Evolutionary conservation across 2,329 filamentous ascomycete genomes (phyloP), one percentile per base, ranked within the genome.

Genomic region (Fusarium bulbicola): DNA sequence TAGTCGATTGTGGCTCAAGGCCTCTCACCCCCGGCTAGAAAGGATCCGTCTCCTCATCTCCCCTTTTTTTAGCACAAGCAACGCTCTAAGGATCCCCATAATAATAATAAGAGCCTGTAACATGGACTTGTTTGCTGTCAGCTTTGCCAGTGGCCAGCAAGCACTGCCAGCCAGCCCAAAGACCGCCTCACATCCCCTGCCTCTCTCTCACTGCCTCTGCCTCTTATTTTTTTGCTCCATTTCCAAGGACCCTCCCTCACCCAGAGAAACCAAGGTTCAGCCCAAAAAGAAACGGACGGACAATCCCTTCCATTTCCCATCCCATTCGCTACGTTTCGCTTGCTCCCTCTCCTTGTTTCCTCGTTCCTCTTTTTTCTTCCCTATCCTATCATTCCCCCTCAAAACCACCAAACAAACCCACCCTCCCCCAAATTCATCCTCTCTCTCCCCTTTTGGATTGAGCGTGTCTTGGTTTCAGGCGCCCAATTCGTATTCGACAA

Each of bases 301-400:
- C 54, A 74, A 76, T 74, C 73, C 70, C 69, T 70, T 75, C 64
- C 42, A 58, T 58, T 58, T 49, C 68, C 68, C 59, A 70, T 72
- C 40, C 68, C 63, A 60, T 74, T 72, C 64, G 63, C 56, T 68
- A 64, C 58, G 63, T 67, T 65, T 62, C 69, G 64, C 63, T 66
- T 65, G 56, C 58, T 49, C 59, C 60, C 52, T 67, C 58, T 72
- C 61, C 66, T 70, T 69, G 66, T 65, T 73, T 60, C 59, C 59
- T 66, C 32, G 32, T 15, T 34, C 56, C 57, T 52, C 52, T 62
- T 50, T 65, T 46, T 56, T 53, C 47, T 34, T 65, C 53, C 46
- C 32, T 46, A 53, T 49, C n/a, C 36, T 46, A 53, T 49, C n/a
- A 13, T 52, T 36, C 58, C 56, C 60, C 74, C 52, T 70, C 62